Evolutionary conservation across 306 rosid species (phyloP).

Genomic region (Herpetospermum pedunculosum): DNA sequence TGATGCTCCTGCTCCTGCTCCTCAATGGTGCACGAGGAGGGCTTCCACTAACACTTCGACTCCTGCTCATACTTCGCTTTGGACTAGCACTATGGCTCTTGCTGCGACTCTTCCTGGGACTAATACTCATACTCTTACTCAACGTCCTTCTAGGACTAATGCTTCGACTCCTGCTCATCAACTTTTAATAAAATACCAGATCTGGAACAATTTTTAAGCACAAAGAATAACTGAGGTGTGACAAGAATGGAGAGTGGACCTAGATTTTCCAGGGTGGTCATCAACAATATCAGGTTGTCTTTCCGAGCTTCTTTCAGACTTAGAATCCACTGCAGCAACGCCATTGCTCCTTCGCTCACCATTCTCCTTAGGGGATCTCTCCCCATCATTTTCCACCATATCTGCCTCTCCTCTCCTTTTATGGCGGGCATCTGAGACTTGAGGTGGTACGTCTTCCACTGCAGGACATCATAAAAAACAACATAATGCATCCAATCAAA

Average conservation of each 20-base stretch:
- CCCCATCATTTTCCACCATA: slow-evolving; percentile 27
- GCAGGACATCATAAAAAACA: slow-evolving; percentile 5
- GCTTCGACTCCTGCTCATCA: slow-evolving; percentile 95
- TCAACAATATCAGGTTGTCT: slow-evolving; percentile 73
- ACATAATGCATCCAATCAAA: background rate
- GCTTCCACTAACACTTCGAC: slow-evolving; percentile 36
- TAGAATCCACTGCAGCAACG: slow-evolving; percentile 27
- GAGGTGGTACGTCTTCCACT: slow-evolving; percentile 23
- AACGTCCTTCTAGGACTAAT: slow-evolving; percentile 69
- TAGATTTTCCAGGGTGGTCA: slow-evolving; percentile 77
- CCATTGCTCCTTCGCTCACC: slow-evolving; percentile 65
- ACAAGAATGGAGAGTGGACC: slow-evolving; percentile 65
- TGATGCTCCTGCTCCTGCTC: slow-evolving; percentile 39
- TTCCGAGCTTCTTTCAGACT: slow-evolving; percentile 49
- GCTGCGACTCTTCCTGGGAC: slow-evolving; percentile 58
- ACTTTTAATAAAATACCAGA: slow-evolving; percentile 56
- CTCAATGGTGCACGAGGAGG: slow-evolving; percentile 27
- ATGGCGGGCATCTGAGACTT: slow-evolving; percentile 14
- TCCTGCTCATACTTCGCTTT: slow-evolving; percentile 36
- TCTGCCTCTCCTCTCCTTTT: slow-evolving; percentile 32
- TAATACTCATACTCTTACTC: slow-evolving; percentile 90
- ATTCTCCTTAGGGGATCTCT: slow-evolving; percentile 43
- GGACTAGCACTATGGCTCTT: slow-evolving; percentile 48
- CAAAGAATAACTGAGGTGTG: slow-evolving; percentile 58
- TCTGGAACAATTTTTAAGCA: slow-evolving; percentile 48